Base-by-base conservation (phyloP, 2,329 filamentous ascomycete species). In the Phialemoniopsis sp. region DNA sequence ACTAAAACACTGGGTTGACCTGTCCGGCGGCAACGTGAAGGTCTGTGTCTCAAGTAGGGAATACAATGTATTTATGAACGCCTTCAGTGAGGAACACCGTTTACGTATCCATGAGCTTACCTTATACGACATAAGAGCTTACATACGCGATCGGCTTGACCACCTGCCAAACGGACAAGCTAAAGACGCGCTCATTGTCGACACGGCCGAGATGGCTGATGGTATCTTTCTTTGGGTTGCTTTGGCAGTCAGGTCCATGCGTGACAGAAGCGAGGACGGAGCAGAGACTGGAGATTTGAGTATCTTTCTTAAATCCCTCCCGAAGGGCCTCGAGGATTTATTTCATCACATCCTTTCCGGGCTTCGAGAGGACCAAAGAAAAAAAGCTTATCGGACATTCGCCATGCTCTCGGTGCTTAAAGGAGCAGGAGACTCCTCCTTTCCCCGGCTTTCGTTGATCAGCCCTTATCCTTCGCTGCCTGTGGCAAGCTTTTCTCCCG, bases 11-110 rank as follows among this genome's bases (percentile, higher is more conserved):
- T 51, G 40, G 45, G 32, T 36, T 1, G 13, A 36, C 3, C 16
- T 14, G 3, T 31, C 43, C 4, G 13, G 13, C 0, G 26, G 28
- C 3, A 29, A n/a, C 15, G 18, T 50, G 8, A 48, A 51, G 38
- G n/a, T 51, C 12, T 50, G 47, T n/a, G 46, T 47, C 6, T 51
- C 47, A 3, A 51, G 49, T 31, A 16, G 53, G 29, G 49, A 50
- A 12, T 37, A 52, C 29, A 45, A 44, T 13, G 38, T 48, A 10
- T 56, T 49, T 34, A 35, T 50, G 40, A 38, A 52, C 17, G 36
- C 37, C 2, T 46, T 56, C 10, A 16, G 26, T 1, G 31, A 32
- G 8, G 13, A 34, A 17, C 29, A 21, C n/a, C 31, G 43, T 3
- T 13, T 56, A 3, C 34, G 38, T 1, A 44, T 54, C 6, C 50